Conservation (phyloP, 148 eudicot genomes). For the Cornus controversa region DNA sequence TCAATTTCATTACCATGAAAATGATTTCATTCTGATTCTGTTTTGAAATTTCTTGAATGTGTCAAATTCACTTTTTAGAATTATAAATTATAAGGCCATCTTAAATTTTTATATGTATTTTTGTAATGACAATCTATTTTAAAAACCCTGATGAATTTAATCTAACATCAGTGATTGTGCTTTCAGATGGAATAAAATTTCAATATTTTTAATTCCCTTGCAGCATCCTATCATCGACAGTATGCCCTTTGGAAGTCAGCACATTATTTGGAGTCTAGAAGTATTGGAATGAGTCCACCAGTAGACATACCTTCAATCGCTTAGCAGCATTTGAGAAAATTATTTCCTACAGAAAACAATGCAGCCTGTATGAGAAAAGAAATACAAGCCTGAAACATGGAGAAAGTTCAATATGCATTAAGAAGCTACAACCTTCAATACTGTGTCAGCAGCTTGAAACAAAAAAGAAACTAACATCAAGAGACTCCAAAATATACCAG, state of each 20-base stretch:
- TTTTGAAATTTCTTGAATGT: not conserved
- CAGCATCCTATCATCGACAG: not conserved
- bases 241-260: not conserved
- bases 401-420: constrained; percentile 4
- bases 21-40: too few species aligned
- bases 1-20: not conserved
- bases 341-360: constrained; percentile 51
- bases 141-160: too few species aligned
- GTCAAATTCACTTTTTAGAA: not conserved
- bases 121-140: too few species aligned
- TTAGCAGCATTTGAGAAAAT: constrained; percentile 65
- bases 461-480: constrained; percentile 87
- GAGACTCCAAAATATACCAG: constrained; percentile 82
- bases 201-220: not conserved
- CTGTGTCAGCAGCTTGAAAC: constrained; percentile 92
- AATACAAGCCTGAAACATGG: constrained; percentile 3
- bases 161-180: not conserved
- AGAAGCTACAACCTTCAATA: constrained; percentile 62
- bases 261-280: not conserved
- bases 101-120: too few species aligned
- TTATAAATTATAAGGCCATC: not conserved
- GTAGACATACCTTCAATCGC: constrained; percentile 62
- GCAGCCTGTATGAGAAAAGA: constrained; percentile 11
- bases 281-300: not conserved
- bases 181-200: too few species aligned